A percentile compares a stretch with the other conserved stretches of the same genome.
Conservation (phyloP, 768 basidiomycete genomes). For the Mycena albidolilacea region DNA sequence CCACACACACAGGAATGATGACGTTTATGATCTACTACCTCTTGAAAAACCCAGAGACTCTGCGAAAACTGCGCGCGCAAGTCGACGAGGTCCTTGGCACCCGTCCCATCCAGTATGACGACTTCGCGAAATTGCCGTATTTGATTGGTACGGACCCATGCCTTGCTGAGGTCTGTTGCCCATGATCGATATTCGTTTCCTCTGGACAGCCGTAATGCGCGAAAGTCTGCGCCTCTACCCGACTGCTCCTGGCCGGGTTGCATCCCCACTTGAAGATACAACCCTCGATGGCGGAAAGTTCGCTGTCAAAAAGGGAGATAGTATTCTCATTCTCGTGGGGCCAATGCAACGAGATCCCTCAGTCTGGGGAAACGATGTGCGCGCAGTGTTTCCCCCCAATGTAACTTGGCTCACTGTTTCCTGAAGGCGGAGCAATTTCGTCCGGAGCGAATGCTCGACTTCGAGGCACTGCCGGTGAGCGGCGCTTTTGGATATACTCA, state of each 20-base stretch:
- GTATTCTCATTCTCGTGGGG: conserved; percentile 45
- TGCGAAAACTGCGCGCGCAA: conserved; percentile 62
- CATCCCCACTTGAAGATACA: conserved; percentile 53
- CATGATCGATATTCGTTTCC: no score
- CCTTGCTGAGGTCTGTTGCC: no score
- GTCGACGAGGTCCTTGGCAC: conserved; percentile 62
- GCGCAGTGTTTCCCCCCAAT: conserved; percentile 26
- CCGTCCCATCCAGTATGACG: conserved; percentile 52
- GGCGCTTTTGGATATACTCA: background rate
- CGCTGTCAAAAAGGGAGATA: conserved; percentile 48
- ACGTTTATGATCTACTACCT: conserved; percentile 61
- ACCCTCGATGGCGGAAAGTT: conserved; percentile 58
- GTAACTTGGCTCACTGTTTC: background rate
- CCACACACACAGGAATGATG: conserved; percentile 44
- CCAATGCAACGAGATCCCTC: conserved; percentile 55
- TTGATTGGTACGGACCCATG: conserved; percentile 48
- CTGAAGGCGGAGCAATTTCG: conserved; percentile 56
- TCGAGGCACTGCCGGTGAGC: conserved; percentile 57
- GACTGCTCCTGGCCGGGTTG: conserved; percentile 52
- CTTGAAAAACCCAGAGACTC: conserved; percentile 57
- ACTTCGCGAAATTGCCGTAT: conserved; percentile 60
- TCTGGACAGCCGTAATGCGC: conserved; percentile 50
- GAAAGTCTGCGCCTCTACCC: conserved; percentile 56
- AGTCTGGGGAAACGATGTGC: conserved; percentile 66
- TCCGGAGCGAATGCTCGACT: conserved; percentile 65